phyloP scores from a whole-genome alignment of 2,329 filamentous ascomycete species.

The Canariomyces notabilis region DNA sequence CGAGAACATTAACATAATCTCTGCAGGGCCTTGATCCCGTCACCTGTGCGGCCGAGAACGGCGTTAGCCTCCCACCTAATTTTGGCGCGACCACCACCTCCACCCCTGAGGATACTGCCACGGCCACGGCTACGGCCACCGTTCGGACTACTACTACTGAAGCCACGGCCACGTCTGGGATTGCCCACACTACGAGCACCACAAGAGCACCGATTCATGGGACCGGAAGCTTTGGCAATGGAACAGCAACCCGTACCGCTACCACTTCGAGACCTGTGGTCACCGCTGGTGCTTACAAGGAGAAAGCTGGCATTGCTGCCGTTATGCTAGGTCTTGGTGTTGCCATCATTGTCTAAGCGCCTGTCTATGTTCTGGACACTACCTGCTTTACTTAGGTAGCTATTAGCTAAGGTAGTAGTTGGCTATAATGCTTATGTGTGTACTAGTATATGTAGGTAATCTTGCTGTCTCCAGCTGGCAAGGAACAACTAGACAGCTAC shows the following conservation, averaged over 20 bases:
- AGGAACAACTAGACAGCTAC: too few species aligned
- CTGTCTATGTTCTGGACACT: background rate
- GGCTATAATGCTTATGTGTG: too few species aligned
- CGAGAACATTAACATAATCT: background rate
- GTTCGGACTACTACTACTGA: too few species aligned
- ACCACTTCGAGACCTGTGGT: background rate
- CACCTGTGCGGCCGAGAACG: constrained; percentile 8
- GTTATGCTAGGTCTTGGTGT: background rate
- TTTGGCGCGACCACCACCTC: constrained; percentile 3
- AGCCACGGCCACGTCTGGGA: background rate
- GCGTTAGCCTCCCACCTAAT: constrained; percentile 8
- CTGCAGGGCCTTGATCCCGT: constrained; percentile 6
- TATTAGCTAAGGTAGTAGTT: too few species aligned
- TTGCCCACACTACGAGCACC: background rate
- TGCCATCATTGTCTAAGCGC: background rate
- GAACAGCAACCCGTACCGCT: background rate
- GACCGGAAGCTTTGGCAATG: background rate
- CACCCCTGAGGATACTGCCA: background rate
- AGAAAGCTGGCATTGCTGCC: background rate
- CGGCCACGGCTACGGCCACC: constrained; percentile 35
- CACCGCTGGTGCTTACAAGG: background rate
- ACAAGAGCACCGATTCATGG: background rate
- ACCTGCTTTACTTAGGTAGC: too few species aligned
- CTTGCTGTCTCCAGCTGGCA: too few species aligned
- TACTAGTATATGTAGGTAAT: too few species aligned